phyloP scores from a whole-genome alignment of 2,329 filamentous ascomycete genomes.

The Pseudogymnoascus sp. region DNA sequence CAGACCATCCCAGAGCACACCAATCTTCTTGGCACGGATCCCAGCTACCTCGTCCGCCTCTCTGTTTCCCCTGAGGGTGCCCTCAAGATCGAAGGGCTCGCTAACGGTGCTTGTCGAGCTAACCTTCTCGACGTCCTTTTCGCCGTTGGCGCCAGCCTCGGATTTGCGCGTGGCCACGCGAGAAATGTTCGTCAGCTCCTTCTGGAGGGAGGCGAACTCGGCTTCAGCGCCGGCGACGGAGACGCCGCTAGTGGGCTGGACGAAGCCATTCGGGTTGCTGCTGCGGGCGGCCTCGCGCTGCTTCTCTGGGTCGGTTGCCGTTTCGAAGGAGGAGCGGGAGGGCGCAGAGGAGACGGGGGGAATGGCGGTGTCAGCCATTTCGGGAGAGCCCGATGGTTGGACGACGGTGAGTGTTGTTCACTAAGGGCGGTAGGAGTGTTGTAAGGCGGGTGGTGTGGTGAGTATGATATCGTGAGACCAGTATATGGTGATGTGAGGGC shows the following conservation, averaged over 20 bases:
- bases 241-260: conserved; percentile 38
- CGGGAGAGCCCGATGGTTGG: neutral
- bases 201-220: conserved; percentile 61
- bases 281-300: conserved; percentile 33
- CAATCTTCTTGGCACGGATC: conserved; percentile 71
- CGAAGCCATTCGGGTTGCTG: conserved; percentile 41
- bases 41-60: conserved; percentile 66
- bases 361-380: neutral
- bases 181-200: conserved; percentile 50
- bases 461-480: neutral
- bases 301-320: neutral
- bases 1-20: conserved; percentile 69
- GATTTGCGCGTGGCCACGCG: conserved; percentile 39
- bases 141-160: conserved; percentile 35
- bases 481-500: neutral
- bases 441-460: neutral
- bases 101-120: conserved; percentile 35
- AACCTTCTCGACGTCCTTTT: conserved; percentile 52
- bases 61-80: conserved; percentile 60
- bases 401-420: neutral
- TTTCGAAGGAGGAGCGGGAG: conserved; percentile 1
- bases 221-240: conserved; percentile 59
- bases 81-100: conserved; percentile 65
- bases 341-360: neutral
- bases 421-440: neutral